These are phyloP conservation scores for Gaertneriomyces semiglobifer DNA, from an alignment of 192 early-diverging fungal genomes.

Conservation along the genomic window DNA sequence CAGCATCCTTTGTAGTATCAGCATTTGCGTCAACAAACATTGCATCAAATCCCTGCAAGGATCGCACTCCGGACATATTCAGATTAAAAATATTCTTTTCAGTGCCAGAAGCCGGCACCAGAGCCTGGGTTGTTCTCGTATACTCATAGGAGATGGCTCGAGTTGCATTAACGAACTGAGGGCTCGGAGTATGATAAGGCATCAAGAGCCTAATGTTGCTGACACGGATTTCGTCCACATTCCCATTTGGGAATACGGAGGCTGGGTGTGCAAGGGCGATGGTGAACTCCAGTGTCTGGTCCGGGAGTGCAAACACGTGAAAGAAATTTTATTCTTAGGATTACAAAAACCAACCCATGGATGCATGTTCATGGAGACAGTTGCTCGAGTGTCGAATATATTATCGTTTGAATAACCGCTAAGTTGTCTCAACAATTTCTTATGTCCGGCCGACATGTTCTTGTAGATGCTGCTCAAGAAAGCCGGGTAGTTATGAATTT, in stretches of 20 bases:
- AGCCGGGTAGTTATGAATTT: constrained; percentile 2
- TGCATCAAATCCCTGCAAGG: not conserved
- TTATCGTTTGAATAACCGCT: no score
- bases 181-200: not conserved
- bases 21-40: not conserved
- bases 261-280: no score
- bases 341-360: no score
- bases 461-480: constrained; percentile 14
- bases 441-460: constrained; percentile 1
- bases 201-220: not conserved
- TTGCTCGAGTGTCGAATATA: no score
- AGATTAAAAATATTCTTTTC: constrained; percentile 2
- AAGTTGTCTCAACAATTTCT: constrained; percentile 6
- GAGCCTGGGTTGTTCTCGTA: no score
- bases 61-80: not conserved
- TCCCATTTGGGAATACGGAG: no score
- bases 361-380: no score
- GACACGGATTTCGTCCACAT: no score
- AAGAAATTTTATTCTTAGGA: no score
- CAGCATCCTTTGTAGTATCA: not conserved
- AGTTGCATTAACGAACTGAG: not conserved
- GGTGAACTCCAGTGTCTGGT: no score
- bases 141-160: not conserved
- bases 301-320: no score
- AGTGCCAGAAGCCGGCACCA: not conserved